Evolutionary conservation across 176 grass and related monocot species (phyloP), one percentile per base, ranked within the genome.

Genomic region (Oryza officinalis): DNA sequence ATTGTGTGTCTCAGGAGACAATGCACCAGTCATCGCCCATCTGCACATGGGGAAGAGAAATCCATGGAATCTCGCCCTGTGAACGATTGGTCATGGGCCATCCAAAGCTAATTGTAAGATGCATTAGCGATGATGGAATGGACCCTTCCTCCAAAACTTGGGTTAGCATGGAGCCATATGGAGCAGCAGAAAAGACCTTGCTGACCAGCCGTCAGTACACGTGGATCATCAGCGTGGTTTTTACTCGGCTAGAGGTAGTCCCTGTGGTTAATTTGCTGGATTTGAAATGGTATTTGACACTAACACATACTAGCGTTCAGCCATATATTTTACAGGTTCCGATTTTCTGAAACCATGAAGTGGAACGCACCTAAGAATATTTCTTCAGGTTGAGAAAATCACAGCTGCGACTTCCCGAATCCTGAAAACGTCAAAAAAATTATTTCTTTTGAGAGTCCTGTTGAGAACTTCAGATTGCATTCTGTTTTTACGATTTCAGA

Each of bases 401-500:
- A 14, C 28, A 26, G 45, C 28, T 10, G 69, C 8, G 38, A 85
- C 82, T 2, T 85, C 10, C 65, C 17, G 23, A 27, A 32, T 54
- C 28, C 72, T 15, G 69, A 61, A 83, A 69, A 11, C 27, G 26
- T 84, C 68, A 73, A 33, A 6, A 13, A 22, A 13, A 64, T 35
- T 20, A 83, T 67, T 50, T 67, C n/a, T n/a, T 10, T 69, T 50
- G 6, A 20, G 0, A 60, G 54, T 23, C 8, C 23, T 60, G 22
- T 60, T 1, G 57, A 72, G 73, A 67, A 37, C 65, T 73, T 18
- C 52, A 65, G 43, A 86, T n/a, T 15, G 30, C 54, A 46, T 72
- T 80, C 45, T 83, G 25, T 35, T 84, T 63, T 83, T 49, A 26
- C 47, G 74, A 15, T 72, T 69, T n/a, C 75, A 69, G 27, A 73